phyloP scores from a whole-genome alignment of 2,329 filamentous ascomycete species.

The Microsporum canis region DNA sequence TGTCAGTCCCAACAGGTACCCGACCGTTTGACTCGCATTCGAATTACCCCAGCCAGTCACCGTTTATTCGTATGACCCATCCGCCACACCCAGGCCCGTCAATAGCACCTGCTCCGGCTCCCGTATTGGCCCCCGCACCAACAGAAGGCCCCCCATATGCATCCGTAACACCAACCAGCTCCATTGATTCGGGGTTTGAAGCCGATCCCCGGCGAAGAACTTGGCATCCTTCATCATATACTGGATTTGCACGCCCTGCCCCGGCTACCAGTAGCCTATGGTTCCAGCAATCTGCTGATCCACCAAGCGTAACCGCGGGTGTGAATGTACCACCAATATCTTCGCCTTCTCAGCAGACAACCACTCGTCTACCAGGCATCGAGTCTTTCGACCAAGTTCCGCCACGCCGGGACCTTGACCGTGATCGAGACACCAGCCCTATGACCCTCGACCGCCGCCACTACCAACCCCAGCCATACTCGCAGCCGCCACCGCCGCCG shows the following conservation, averaged over 20 bases:
- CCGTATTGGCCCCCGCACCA: slow-evolving; percentile 36
- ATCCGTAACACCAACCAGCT: slow-evolving; percentile 54
- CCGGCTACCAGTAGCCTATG: slow-evolving; percentile 62
- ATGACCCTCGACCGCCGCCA: slow-evolving; percentile 31
- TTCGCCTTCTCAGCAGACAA: slow-evolving; percentile 44
- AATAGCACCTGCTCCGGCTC: not conserved
- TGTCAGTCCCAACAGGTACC: slow-evolving; percentile 68
- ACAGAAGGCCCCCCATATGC: slow-evolving; percentile 44
- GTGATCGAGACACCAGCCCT: slow-evolving; percentile 58
- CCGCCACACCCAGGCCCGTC: not conserved
- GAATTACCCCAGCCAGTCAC: slow-evolving; percentile 12
- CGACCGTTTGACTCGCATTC: slow-evolving; percentile 62
- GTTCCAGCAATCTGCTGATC: slow-evolving; percentile 60
- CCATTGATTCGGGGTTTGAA: slow-evolving; percentile 45
- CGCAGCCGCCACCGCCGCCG: not conserved
- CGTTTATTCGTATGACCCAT: slow-evolving; percentile 7
- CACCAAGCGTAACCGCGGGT: slow-evolving; percentile 30
- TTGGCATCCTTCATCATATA: slow-evolving; percentile 68
- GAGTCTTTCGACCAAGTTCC: slow-evolving; percentile 78
- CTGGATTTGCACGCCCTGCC: slow-evolving; percentile 43
- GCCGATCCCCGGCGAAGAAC: slow-evolving; percentile 73
- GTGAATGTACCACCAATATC: slow-evolving; percentile 16
- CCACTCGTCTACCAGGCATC: slow-evolving; percentile 72
- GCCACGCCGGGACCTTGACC: slow-evolving; percentile 48
- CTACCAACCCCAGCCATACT: slow-evolving; percentile 11